These are phyloP conservation scores for Quambalaria eucalypti DNA, from an alignment of 1,284 basidiomycete genomes.

Conservation along the genomic window DNA sequence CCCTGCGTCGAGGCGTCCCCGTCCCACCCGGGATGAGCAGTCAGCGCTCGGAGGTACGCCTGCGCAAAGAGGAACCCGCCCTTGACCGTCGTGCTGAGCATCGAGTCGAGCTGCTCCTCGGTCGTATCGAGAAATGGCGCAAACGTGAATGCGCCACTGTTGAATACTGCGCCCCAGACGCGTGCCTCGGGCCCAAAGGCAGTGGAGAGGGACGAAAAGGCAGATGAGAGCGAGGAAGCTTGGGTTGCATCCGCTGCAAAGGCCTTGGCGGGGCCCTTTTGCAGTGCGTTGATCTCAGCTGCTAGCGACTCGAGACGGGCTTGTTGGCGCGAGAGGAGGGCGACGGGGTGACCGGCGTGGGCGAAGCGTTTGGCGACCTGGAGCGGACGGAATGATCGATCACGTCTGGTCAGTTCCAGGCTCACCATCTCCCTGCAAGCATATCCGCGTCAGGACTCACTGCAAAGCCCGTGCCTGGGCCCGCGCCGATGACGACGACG, in stretches of 20 bases:
- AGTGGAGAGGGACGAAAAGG: too few species aligned
- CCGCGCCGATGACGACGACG: neutral
- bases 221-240: too few species aligned
- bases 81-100: neutral
- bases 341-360: conserved; percentile 2
- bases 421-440: too few species aligned
- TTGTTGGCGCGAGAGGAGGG: neutral
- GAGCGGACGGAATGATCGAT: too few species aligned
- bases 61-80: conserved; percentile 6
- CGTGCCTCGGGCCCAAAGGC: too few species aligned
- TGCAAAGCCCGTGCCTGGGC: neutral
- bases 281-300: neutral
- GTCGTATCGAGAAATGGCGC: conserved; percentile 1
- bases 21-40: neutral
- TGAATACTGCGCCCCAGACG: conserved; percentile 1
- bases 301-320: neutral
- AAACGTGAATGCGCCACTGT: neutral
- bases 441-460: too few species aligned
- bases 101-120: neutral
- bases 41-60: neutral
- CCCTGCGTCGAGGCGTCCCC: neutral
- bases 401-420: too few species aligned
- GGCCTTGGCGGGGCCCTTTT: neutral
- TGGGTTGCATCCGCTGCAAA: conserved; percentile 1
- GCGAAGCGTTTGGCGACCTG: conserved; percentile 3